Conservation (phyloP, 2,329 filamentous ascomycete genomes). For the Colletotrichum lindemuthianum region DNA sequence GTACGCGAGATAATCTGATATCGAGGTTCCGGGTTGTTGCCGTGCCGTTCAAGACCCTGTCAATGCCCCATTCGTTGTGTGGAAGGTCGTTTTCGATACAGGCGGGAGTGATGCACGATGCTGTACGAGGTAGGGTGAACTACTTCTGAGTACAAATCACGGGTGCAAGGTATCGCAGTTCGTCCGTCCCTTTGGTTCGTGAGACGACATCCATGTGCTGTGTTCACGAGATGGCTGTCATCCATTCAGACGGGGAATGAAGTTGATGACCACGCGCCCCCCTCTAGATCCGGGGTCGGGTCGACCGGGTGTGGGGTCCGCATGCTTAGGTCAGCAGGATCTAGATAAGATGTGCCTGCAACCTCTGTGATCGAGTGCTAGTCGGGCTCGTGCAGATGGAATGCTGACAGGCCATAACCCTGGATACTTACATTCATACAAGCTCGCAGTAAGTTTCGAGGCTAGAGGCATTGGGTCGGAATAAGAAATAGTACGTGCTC, state of each 20-base stretch:
- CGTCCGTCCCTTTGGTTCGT: not conserved
- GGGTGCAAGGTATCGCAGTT: not conserved
- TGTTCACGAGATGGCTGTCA: slow-evolving; percentile 25
- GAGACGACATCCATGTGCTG: slow-evolving; percentile 32
- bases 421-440: not conserved
- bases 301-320: slow-evolving; percentile 16
- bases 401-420: not conserved
- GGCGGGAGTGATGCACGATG: not conserved
- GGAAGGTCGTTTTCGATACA: not conserved
- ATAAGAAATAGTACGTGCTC: too few relatives aligned
- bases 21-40: slow-evolving; percentile 4
- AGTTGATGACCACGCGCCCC: slow-evolving; percentile 32
- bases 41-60: slow-evolving; percentile 13
- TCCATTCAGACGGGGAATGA: slow-evolving; percentile 27
- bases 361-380: not conserved
- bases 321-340: slow-evolving; percentile 22
- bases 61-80: slow-evolving; percentile 2
- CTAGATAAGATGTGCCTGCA: not conserved
- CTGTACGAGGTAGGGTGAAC: too few relatives aligned
- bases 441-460: too few relatives aligned
- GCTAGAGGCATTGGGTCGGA: too few relatives aligned
- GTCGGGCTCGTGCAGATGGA: not conserved
- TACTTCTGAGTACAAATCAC: too few relatives aligned
- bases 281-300: slow-evolving; percentile 28
- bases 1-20: not conserved